phyloP scores from a whole-genome alignment of 2,329 filamentous ascomycete species.

The Thermothelomyces thermophilus region DNA sequence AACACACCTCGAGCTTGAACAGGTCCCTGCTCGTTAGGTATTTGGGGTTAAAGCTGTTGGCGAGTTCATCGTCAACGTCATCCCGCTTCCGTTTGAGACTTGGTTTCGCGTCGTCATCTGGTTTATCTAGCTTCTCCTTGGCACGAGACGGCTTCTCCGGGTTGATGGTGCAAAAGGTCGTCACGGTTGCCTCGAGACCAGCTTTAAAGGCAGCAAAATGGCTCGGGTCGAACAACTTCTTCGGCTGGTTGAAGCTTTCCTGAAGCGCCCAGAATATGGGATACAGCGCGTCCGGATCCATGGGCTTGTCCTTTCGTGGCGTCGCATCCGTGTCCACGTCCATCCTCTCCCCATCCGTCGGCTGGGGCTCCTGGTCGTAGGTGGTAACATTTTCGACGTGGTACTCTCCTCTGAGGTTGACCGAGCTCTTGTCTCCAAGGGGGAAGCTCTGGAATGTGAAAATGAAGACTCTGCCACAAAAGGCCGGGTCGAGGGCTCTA shows the following conservation, averaged over 20 bases:
- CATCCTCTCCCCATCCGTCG: conserved; percentile 47
- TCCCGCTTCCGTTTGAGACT: conserved; percentile 64
- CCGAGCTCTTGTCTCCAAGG: conserved; percentile 91
- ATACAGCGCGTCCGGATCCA: conserved; percentile 71
- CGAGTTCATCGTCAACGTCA: conserved; percentile 55
- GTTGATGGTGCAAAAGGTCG: conserved; percentile 46
- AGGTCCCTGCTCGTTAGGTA: conserved; percentile 96
- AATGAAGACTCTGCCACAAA: conserved; percentile 95
- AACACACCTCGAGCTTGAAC: conserved; percentile 80
- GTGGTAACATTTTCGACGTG: conserved; percentile 90
- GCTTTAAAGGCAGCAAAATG: conserved; percentile 77
- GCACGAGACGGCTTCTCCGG: conserved; percentile 41
- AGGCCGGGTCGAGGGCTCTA: conserved; percentile 93
- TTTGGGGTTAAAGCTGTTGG: conserved; percentile 86
- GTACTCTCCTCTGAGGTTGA: conserved; percentile 92
- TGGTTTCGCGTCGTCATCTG: conserved; percentile 56
- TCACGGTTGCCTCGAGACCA: conserved; percentile 61
- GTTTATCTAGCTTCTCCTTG: conserved; percentile 35
- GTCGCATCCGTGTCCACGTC: conserved; percentile 54
- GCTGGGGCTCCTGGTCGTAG: conserved; percentile 56
- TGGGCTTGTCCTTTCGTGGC: conserved; percentile 38
- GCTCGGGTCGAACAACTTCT: conserved; percentile 64
- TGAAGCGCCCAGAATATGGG: conserved; percentile 93
- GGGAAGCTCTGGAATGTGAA: conserved; percentile 98
- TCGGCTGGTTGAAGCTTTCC: conserved; percentile 84